Evolutionary conservation across 1,139 yeast genomes (phyloP).

Genomic region (Hyphopichia wangnamkhiaoensis): DNA sequence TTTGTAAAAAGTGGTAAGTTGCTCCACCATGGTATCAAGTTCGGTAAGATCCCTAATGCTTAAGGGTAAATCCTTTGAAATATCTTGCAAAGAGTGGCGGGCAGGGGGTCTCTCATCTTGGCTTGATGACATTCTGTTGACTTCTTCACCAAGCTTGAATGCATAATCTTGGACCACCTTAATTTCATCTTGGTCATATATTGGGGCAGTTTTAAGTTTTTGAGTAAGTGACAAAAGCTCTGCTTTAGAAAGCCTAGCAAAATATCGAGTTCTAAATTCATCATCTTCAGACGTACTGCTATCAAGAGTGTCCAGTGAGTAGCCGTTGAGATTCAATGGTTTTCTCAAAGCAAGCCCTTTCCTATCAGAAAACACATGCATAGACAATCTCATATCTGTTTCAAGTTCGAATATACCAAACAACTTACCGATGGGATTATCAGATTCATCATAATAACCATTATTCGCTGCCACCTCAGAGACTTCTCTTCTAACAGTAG

Average conservation of each 20-base stretch:
- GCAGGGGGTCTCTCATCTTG: conserved; percentile 6
- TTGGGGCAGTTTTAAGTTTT: conserved; percentile 7
- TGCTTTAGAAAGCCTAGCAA: conserved; percentile 13
- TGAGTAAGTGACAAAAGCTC: conserved; percentile 11
- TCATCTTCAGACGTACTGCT: conserved; percentile 5
- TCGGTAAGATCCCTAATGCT: conserved; percentile 37
- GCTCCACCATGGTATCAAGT: conserved; percentile 52
- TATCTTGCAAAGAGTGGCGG: conserved; percentile 26
- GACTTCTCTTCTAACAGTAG: conserved; percentile 6
- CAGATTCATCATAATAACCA: conserved; percentile 6
- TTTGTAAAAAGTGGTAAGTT: conserved; percentile 39
- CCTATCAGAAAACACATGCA: conserved; percentile 7
- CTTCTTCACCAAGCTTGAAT: conserved; percentile 28
- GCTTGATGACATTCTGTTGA: conserved; percentile 5
- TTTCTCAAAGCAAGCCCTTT: conserved; percentile 6
- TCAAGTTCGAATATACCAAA: conserved; percentile 22
- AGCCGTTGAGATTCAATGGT: neutral
- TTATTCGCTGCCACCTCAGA: neutral
- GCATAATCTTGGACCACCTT: conserved; percentile 31
- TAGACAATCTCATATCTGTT: conserved; percentile 14
- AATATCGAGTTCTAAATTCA: conserved; percentile 9
- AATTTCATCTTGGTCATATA: conserved; percentile 12
- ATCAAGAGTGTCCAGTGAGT: conserved; percentile 1
- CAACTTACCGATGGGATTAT: conserved; percentile 6
- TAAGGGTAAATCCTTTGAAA: conserved; percentile 24